phyloP scores from a whole-genome alignment of 2,329 filamentous ascomycete species.

The Macrophomina phaseolina region DNA sequence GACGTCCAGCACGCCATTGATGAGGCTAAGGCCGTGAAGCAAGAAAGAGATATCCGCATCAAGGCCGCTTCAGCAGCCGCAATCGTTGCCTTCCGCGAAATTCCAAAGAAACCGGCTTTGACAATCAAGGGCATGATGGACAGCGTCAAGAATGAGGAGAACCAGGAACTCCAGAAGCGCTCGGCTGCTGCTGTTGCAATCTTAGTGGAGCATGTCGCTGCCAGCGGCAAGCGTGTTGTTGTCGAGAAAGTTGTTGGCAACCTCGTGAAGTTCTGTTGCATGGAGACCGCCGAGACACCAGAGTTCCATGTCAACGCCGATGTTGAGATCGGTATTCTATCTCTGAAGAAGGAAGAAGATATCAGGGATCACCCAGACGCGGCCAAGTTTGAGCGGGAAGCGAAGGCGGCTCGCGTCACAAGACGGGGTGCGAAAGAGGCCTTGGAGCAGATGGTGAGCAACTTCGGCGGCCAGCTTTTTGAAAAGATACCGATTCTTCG shows the following conservation, averaged over 20 bases:
- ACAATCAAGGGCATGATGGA: constrained; percentile 99
- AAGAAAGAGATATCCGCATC: constrained; percentile 82
- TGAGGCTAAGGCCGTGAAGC: constrained; percentile 80
- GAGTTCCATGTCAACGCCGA: constrained; percentile 85
- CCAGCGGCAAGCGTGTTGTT: constrained; percentile 77
- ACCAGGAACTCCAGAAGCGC: constrained; percentile 82
- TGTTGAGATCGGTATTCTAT: constrained; percentile 82
- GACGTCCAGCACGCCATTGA: constrained; percentile 74
- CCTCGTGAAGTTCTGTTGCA: constrained; percentile 94
- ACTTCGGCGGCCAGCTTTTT: constrained; percentile 79
- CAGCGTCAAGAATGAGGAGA: constrained; percentile 94
- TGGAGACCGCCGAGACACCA: constrained; percentile 96
- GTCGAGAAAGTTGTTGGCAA: constrained; percentile 97
- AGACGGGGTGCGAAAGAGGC: constrained; percentile 93
- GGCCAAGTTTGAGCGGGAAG: constrained; percentile 86
- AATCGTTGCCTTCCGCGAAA: constrained; percentile 80
- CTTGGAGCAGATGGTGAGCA: constrained; percentile 81
- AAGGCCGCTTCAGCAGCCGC: constrained; percentile 86
- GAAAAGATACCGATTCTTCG: constrained; percentile 83
- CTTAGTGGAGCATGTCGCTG: constrained; percentile 85
- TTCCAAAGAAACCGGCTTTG: constrained; percentile 91
- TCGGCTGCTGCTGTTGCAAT: constrained; percentile 84
- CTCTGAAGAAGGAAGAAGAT: constrained; percentile 96
- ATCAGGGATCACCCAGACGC: constrained; percentile 90
- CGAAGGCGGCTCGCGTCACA: constrained; percentile 86